Conservation (phyloP, 148 eudicot species). For the Oxyria digyna region DNA sequence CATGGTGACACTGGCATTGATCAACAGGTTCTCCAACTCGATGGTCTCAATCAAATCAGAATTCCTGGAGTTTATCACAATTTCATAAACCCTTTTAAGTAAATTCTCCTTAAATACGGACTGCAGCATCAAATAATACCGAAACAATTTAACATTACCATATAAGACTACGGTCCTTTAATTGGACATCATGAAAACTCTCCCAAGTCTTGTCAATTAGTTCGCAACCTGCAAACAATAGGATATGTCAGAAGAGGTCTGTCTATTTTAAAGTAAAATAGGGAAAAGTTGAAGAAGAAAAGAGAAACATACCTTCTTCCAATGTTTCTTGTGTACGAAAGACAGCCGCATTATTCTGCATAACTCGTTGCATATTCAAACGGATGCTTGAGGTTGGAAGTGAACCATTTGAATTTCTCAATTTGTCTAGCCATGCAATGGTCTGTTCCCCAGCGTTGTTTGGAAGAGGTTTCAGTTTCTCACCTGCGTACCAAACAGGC, state of each 20-base stretch:
- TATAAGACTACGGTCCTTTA: slow-evolving; percentile 84
- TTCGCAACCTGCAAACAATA: slow-evolving; percentile 52
- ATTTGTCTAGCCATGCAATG: slow-evolving; percentile 83
- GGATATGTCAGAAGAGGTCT: neutral
- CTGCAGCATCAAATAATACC: neutral
- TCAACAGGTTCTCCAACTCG: slow-evolving; percentile 88
- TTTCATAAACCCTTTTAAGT: neutral
- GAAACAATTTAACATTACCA: slow-evolving; percentile 32
- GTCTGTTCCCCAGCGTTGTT: slow-evolving; percentile 91
- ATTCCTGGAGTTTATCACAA: slow-evolving; percentile 42
- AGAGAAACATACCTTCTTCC: slow-evolving; percentile 61
- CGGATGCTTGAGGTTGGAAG: slow-evolving; percentile 78
- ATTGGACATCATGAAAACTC: slow-evolving; percentile 84
- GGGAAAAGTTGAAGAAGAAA: neutral
- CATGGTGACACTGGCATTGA: slow-evolving; percentile 94
- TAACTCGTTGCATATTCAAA: slow-evolving; percentile 80
- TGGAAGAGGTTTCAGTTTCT: slow-evolving; percentile 69
- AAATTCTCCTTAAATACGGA: neutral
- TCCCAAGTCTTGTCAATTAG: slow-evolving; percentile 87
- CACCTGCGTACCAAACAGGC: slow-evolving; percentile 37
- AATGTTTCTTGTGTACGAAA: slow-evolving; percentile 88
- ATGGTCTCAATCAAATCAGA: slow-evolving; percentile 92
- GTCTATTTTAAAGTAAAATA: neutral
- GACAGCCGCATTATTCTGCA: slow-evolving; percentile 98
- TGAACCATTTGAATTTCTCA: slow-evolving; percentile 81